These are phyloP conservation scores for Hypoxylon perforatum DNA, from an alignment of 495 filamentous ascomycete species.

Conservation along the genomic window DNA sequence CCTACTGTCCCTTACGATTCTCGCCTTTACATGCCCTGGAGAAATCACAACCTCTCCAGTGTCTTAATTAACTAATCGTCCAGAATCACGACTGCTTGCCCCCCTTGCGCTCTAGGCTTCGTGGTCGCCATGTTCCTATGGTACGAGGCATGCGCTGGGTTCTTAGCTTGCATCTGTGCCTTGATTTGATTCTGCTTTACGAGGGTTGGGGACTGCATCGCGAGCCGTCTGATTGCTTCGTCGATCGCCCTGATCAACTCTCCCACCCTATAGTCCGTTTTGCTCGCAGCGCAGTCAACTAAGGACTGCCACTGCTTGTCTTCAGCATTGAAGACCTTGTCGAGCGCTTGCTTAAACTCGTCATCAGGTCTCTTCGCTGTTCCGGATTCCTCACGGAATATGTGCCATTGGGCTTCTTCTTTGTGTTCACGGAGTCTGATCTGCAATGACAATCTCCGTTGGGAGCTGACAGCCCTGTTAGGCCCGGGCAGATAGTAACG, in stretches of 20 bases:
- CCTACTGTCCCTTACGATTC: slow-evolving; percentile 5
- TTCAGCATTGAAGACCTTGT: slow-evolving; percentile 50
- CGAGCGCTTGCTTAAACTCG: slow-evolving; percentile 54
- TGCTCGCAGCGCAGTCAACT: slow-evolving; percentile 46
- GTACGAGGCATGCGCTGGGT: slow-evolving; percentile 27
- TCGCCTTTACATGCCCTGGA: too few species aligned
- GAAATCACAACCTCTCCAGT: background rate
- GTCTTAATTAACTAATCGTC: slow-evolving; percentile 34
- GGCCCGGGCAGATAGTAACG: slow-evolving; percentile 53
- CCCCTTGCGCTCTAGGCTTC: slow-evolving; percentile 34
- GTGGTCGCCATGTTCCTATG: slow-evolving; percentile 35
- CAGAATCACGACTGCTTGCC: slow-evolving; percentile 35
- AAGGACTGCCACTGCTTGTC: slow-evolving; percentile 49
- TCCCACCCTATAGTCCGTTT: slow-evolving; percentile 48
- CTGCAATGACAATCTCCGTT: slow-evolving; percentile 50
- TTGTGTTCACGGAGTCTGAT: slow-evolving; percentile 48
- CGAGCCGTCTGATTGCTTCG: slow-evolving; percentile 39
- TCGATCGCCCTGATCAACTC: slow-evolving; percentile 47
- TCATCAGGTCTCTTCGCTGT: slow-evolving; percentile 42
- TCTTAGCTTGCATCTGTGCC: slow-evolving; percentile 25
- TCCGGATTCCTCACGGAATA: slow-evolving; percentile 44
- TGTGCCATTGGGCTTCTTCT: slow-evolving; percentile 56
- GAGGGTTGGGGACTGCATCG: slow-evolving; percentile 36
- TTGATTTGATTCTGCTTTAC: slow-evolving; percentile 38
- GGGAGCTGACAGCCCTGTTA: slow-evolving; percentile 9